Percentiles rank a stretch among this genome's conserved stretches.
phyloP scores from a whole-genome alignment of 352 stramenopile species.

The Phytophthora pisi region DNA sequence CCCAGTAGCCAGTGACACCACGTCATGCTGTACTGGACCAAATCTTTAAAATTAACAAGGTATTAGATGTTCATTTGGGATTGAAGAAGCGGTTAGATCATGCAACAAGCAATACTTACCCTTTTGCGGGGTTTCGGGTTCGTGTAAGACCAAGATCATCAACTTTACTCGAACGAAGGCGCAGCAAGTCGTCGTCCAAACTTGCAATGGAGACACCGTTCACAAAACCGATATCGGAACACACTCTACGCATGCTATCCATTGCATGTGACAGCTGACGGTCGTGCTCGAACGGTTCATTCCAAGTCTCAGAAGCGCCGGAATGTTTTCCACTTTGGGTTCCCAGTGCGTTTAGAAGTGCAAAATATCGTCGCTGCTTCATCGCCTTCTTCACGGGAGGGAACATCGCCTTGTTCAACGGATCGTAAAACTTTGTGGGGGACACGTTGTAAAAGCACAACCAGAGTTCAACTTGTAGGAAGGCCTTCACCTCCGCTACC shows the following conservation, averaged over 20 bases:
- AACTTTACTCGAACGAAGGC: constrained; percentile 3
- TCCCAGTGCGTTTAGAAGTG: constrained; percentile 1
- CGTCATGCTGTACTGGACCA: constrained; percentile 9
- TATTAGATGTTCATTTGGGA: background rate
- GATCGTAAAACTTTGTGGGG: background rate
- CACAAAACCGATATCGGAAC: constrained; percentile 10
- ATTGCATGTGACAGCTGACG: constrained; percentile 3
- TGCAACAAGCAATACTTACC: background rate
- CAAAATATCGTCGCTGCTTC: constrained; percentile 6
- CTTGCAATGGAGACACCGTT: constrained; percentile 4
- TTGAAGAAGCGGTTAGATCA: background rate
- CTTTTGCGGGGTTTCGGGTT: constrained; percentile 8
- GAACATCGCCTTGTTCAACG: constrained; percentile 3
- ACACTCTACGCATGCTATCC: constrained; percentile 2
- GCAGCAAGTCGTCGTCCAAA: constrained; percentile 7
- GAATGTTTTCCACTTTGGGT: background rate
- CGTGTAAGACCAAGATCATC: constrained; percentile 8
- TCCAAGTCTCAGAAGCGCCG: constrained; percentile 1
- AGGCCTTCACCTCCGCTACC: background rate
- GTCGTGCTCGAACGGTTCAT: background rate
- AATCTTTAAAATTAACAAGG: background rate
- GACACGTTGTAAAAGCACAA: constrained; percentile 5
- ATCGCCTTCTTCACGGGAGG: background rate
- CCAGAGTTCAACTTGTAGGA: constrained; percentile 5
- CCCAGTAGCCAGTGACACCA: constrained; percentile 9